A percentile compares a stretch with the other conserved stretches of the same genome.
These are phyloP conservation scores for Aspergillus fructus DNA, from an alignment of 2,329 filamentous ascomycete species.

Conservation along the genomic window DNA sequence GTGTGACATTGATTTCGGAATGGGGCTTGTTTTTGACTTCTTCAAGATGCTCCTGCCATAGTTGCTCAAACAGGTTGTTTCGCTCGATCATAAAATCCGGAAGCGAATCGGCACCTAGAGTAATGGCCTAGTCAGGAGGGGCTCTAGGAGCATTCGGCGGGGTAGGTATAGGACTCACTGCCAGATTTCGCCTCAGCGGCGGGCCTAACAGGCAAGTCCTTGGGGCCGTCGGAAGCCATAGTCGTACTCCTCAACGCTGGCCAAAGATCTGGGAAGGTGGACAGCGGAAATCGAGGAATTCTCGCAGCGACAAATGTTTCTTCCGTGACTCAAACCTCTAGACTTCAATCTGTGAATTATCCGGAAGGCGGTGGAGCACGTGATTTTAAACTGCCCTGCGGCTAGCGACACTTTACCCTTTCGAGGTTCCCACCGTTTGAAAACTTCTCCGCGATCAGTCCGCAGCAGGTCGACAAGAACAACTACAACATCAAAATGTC, in stretches of 20 bases:
- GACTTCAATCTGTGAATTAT: slow-evolving; percentile 22
- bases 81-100: slow-evolving; percentile 81
- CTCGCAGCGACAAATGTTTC: slow-evolving; percentile 15
- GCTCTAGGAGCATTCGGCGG: slow-evolving; percentile 34
- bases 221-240: slow-evolving; percentile 37
- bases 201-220: slow-evolving; percentile 38
- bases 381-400: slow-evolving; percentile 34
- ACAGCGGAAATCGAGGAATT: slow-evolving; percentile 18
- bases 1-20: slow-evolving; percentile 49
- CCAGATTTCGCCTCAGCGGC: slow-evolving; percentile 29
- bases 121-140: slow-evolving; percentile 25
- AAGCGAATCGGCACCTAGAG: slow-evolving; percentile 40
- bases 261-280: slow-evolving; percentile 20
- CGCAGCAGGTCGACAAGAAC: slow-evolving; percentile 26
- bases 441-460: slow-evolving; percentile 36
- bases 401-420: slow-evolving; percentile 41
- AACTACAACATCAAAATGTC: slow-evolving; percentile 53
- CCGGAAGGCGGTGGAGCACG: slow-evolving; percentile 36
- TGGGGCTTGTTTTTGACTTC: slow-evolving; percentile 60
- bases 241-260: slow-evolving; percentile 14
- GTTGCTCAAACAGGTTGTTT: slow-evolving; percentile 80
- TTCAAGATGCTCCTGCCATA: slow-evolving; percentile 80
- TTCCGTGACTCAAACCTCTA: slow-evolving; percentile 6
- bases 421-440: slow-evolving; percentile 46
- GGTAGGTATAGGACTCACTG: slow-evolving; percentile 28